Evolutionary conservation across 805 yeast species (phyloP).

Genomic region (Ogataea haglerorum): DNA sequence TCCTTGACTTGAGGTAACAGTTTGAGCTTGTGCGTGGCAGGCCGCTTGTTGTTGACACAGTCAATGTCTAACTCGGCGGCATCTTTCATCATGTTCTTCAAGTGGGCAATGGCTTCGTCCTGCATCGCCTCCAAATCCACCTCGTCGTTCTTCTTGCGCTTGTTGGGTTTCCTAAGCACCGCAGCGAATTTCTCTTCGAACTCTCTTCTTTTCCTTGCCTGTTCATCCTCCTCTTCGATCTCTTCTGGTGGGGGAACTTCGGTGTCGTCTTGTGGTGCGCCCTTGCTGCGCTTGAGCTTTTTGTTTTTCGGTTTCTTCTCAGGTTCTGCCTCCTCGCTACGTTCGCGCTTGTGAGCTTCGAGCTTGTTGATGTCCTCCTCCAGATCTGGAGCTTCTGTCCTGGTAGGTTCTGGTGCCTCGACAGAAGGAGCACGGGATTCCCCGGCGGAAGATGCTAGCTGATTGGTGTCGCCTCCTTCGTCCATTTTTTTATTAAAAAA

Average conservation of each 20-base stretch:
- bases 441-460: neutral
- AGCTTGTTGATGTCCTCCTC: conserved; percentile 11
- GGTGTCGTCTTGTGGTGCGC: conserved; percentile 3
- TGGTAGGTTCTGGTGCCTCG: neutral
- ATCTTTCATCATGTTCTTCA: conserved; percentile 86
- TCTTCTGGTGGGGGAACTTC: conserved; percentile 7
- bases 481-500: conserved; percentile 3
- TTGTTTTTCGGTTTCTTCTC: conserved; percentile 13
- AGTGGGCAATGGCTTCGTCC: conserved; percentile 79
- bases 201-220: conserved; percentile 57
- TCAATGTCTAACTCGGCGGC: conserved; percentile 75
- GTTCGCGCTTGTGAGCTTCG: conserved; percentile 6
- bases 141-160: conserved; percentile 72
- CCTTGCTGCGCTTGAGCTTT: conserved; percentile 14
- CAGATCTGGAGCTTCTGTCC: conserved; percentile 1
- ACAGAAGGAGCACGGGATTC: neutral
- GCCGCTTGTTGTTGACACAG: conserved; percentile 54
- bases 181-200: conserved; percentile 80
- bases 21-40: conserved; percentile 75
- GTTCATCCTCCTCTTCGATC: conserved; percentile 26
- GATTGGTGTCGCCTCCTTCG: conserved; percentile 6
- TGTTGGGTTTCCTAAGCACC: conserved; percentile 61
- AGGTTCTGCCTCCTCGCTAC: conserved; percentile 8
- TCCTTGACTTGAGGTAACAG: conserved; percentile 76
- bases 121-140: conserved; percentile 94